A percentile compares a stretch with the other conserved stretches of the same genome.
phyloP scores from a whole-genome alignment of 2,329 filamentous ascomycete genomes.

The Harringtonia aguacate region DNA sequence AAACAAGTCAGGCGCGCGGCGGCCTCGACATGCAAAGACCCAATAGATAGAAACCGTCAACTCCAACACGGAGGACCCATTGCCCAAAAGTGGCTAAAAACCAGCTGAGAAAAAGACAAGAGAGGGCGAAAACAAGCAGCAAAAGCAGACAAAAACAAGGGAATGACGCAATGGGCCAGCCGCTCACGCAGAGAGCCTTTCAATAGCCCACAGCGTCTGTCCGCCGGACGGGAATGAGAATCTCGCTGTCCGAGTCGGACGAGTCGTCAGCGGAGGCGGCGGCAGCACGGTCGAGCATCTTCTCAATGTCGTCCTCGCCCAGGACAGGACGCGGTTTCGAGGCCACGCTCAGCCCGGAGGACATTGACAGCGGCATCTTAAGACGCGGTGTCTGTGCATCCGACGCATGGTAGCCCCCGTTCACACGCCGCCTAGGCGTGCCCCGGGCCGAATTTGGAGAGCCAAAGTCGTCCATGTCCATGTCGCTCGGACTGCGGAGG shows the following conservation, averaged over 20 bases:
- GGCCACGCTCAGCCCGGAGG: conserved; percentile 33
- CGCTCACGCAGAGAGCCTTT: background rate
- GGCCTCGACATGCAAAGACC: background rate
- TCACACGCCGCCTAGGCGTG: conserved; percentile 32
- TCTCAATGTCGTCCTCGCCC: conserved; percentile 45
- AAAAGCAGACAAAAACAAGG: background rate
- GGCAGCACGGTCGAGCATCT: conserved; percentile 43
- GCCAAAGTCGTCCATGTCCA: conserved; percentile 33
- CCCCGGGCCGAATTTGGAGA: conserved; percentile 21
- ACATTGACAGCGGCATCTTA: conserved; percentile 33
- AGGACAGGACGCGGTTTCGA: conserved; percentile 30
- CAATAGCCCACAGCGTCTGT: conserved; percentile 2
- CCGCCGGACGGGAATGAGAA: conserved; percentile 30
- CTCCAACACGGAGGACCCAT: background rate
- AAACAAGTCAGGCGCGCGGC: background rate
- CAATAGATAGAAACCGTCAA: background rate
- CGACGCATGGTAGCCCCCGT: conserved; percentile 23
- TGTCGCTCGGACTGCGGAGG: conserved; percentile 26
- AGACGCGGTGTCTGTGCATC: conserved; percentile 19
- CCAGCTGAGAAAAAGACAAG: too few species aligned
- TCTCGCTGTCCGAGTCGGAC: conserved; percentile 49
- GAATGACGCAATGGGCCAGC: too few species aligned
- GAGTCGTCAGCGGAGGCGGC: conserved; percentile 35
- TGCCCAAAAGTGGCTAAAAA: background rate
- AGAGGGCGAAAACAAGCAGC: background rate